phyloP scores from a whole-genome alignment of 306 rosid genomes.

The Cicer pinnatifidum region DNA sequence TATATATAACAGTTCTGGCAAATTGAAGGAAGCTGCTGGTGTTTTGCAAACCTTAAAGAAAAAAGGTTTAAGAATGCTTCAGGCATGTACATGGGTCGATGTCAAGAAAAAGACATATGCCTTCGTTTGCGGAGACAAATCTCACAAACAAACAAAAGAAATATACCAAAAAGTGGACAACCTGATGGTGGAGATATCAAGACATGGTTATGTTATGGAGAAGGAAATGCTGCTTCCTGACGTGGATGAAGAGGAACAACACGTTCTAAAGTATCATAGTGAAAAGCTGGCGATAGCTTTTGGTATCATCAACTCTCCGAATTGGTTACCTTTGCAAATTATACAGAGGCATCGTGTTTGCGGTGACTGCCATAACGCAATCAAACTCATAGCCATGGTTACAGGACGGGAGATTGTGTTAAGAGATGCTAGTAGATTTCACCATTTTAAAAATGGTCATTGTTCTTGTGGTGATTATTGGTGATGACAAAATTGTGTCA shows the following conservation, averaged over 20 bases:
- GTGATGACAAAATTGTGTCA: constrained; percentile 52
- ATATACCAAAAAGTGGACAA: constrained; percentile 64
- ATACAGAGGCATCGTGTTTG: constrained; percentile 82
- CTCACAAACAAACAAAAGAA: constrained; percentile 53
- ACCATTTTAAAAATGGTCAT: constrained; percentile 79
- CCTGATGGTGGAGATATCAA: constrained; percentile 67
- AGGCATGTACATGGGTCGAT: constrained; percentile 77
- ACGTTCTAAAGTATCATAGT: constrained; percentile 60
- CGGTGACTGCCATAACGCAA: constrained; percentile 72
- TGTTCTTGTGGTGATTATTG: constrained; percentile 94
- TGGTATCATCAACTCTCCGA: constrained; percentile 68
- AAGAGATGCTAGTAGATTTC: constrained; percentile 84
- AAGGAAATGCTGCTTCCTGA: constrained; percentile 69
- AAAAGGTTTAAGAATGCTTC: constrained; percentile 80
- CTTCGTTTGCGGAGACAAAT: constrained; percentile 70
- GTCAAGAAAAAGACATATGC: constrained; percentile 59
- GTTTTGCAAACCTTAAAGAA: constrained; percentile 74
- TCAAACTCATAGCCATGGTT: constrained; percentile 73
- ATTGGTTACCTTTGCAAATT: constrained; percentile 69
- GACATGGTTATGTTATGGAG: constrained; percentile 58
- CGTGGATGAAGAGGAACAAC: constrained; percentile 73
- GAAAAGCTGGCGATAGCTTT: constrained; percentile 85
- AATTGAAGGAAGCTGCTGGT: constrained; percentile 77
- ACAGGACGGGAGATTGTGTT: constrained; percentile 74
- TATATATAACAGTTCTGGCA: constrained; percentile 67